phyloP scores from a whole-genome alignment of 1,284 basidiomycete species.

The Austroboletus niveus region DNA sequence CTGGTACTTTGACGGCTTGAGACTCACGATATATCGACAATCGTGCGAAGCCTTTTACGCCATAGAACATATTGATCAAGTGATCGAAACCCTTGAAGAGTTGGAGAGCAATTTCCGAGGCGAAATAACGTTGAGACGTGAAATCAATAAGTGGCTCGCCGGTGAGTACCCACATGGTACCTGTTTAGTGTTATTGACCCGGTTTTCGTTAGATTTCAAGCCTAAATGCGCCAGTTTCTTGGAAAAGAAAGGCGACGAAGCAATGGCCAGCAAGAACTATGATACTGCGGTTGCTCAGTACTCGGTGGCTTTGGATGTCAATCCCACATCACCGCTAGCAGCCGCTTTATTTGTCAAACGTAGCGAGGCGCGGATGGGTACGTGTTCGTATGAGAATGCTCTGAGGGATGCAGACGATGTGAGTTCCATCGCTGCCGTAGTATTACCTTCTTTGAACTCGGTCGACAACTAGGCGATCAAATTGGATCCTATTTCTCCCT shows the following conservation, averaged over 20 bases:
- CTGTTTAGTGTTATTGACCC: not conserved
- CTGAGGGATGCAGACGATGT: conserved; percentile 23
- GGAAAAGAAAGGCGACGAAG: conserved; percentile 12
- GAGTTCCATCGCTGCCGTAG: not conserved
- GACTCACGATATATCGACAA: conserved; percentile 6
- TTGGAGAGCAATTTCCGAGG: conserved; percentile 7
- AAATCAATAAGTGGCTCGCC: conserved; percentile 10
- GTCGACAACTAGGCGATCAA: conserved; percentile 12
- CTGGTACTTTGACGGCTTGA: conserved; percentile 19
- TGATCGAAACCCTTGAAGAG: conserved; percentile 1
- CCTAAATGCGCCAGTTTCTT: conserved; percentile 3
- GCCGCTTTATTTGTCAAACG: conserved; percentile 15
- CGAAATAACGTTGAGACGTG: conserved; percentile 10
- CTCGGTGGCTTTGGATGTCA: conserved; percentile 12
- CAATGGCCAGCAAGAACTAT: conserved; percentile 6
- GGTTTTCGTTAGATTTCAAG: conserved; percentile 12
- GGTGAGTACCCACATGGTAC: conserved; percentile 5
- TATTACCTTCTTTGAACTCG: not conserved
- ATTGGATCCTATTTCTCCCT: conserved; percentile 12
- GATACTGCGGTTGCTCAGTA: conserved; percentile 11
- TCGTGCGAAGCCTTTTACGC: conserved; percentile 12
- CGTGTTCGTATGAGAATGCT: conserved; percentile 12
- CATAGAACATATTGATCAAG: not conserved
- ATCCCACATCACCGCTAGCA: not conserved
- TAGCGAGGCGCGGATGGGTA: conserved; percentile 9